Percentiles rank a stretch among this genome's conserved stretches.
Conservation (phyloP, 805 yeast genomes). For the Candida vartiovaarae region DNA sequence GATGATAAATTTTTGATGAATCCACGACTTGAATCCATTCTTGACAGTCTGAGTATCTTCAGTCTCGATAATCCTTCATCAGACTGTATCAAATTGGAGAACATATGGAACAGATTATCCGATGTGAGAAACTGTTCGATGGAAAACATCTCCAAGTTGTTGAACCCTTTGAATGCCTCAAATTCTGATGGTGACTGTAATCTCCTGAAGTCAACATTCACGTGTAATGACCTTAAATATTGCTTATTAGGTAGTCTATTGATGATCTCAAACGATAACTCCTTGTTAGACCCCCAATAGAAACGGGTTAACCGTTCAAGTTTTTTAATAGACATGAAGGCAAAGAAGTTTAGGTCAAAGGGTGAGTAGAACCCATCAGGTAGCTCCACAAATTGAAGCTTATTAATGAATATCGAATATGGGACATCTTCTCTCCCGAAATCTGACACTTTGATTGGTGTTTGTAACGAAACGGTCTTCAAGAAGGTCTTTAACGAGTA, state of each 20-base stretch:
- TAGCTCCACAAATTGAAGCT: conserved; percentile 29
- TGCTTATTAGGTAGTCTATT: conserved; percentile 26
- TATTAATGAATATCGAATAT: conserved; percentile 18
- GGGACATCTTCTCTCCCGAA: neutral
- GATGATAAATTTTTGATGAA: conserved; percentile 13
- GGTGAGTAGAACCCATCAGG: conserved; percentile 36
- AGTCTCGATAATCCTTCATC: conserved; percentile 5
- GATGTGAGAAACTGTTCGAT: conserved; percentile 31
- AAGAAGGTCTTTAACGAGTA: conserved; percentile 35
- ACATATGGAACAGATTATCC: conserved; percentile 18
- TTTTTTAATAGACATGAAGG: conserved; percentile 22
- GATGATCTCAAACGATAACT: conserved; percentile 28
- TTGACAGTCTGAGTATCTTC: conserved; percentile 10
- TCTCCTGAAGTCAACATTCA: conserved; percentile 28
- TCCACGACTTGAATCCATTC: conserved; percentile 10
- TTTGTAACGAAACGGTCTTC: conserved; percentile 4
- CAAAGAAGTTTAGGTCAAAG: conserved; percentile 26
- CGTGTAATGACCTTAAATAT: conserved; percentile 21
- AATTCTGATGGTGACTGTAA: conserved; percentile 4
- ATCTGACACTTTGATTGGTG: conserved; percentile 4
- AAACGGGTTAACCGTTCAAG: conserved; percentile 22
- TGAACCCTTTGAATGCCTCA: conserved; percentile 16
- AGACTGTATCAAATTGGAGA: conserved; percentile 11
- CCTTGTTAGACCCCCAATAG: conserved; percentile 29
- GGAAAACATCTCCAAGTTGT: conserved; percentile 27